These are phyloP conservation scores for Hemerocallis citrina DNA, from an alignment of 106 monocot genomes.

Conservation along the genomic window DNA sequence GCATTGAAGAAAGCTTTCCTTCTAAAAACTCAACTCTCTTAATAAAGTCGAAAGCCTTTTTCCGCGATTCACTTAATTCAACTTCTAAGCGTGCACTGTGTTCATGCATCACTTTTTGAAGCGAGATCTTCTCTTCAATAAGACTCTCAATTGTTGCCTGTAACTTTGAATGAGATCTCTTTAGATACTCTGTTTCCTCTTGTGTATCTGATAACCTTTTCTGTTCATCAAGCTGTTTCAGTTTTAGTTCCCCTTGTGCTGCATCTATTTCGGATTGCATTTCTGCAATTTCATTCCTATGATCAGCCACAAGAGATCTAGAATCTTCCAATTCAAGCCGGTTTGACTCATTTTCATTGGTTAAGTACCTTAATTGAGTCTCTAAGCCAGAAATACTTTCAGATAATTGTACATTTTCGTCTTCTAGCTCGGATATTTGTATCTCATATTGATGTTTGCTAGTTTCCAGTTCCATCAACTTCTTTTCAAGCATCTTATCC, in stretches of 20 bases:
- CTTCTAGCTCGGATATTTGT: constrained; percentile 58
- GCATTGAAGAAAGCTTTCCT: constrained; percentile 48
- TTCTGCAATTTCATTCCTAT: constrained; percentile 45
- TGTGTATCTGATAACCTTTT: constrained; percentile 38
- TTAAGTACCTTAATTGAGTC: constrained; percentile 55
- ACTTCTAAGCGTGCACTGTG: constrained; percentile 39
- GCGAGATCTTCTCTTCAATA: constrained; percentile 63
- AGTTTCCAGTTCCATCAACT: constrained; percentile 56
- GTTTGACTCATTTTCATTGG: constrained; percentile 58
- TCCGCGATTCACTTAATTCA: constrained; percentile 51
- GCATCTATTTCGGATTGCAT: constrained; percentile 30
- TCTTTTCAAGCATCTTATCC: constrained; percentile 67
- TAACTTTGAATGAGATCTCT: constrained; percentile 54
- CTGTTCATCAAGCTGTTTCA: constrained; percentile 46
- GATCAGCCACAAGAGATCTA: constrained; percentile 36
- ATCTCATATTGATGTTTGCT: constrained; percentile 56
- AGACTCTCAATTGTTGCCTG: constrained; percentile 61
- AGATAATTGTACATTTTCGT: constrained; percentile 63
- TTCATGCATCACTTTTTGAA: constrained; percentile 74
- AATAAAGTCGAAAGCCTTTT: constrained; percentile 32
- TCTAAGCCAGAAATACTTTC: constrained; percentile 74
- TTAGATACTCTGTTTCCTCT: constrained; percentile 57
- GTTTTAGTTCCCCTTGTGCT: constrained; percentile 33
- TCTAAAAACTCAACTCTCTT: constrained; percentile 48
- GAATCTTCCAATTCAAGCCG: constrained; percentile 72